Conservation (phyloP, 108 stramenopile species). For the Nitzschia putrida region DNA sequence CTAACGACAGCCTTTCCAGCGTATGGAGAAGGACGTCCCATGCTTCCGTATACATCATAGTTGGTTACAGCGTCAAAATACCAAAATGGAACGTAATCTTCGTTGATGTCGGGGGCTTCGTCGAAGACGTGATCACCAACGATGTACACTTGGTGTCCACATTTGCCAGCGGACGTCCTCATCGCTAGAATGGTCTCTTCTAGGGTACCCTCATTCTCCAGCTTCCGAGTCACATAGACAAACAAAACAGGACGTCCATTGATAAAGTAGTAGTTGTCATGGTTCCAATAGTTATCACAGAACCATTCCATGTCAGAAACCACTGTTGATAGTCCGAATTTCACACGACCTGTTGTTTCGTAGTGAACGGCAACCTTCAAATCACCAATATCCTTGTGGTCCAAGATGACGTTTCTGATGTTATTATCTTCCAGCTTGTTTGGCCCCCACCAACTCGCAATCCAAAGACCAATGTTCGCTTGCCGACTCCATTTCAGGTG, state of each 20-base stretch:
- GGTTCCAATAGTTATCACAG: constrained; percentile 43
- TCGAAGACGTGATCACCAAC: constrained; percentile 49
- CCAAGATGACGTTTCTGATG: constrained; percentile 41
- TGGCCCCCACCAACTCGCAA: constrained; percentile 56
- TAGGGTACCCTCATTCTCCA: constrained; percentile 21
- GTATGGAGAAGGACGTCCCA: constrained; percentile 19
- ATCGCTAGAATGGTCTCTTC: constrained; percentile 26
- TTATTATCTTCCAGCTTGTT: constrained; percentile 26
- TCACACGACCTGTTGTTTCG: constrained; percentile 36
- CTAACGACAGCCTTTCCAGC: constrained; percentile 25
- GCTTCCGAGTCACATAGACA: constrained; percentile 40
- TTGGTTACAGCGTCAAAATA: constrained; percentile 53
- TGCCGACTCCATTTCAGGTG: constrained; percentile 52
- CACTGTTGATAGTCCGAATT: neutral
- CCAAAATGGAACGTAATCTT: constrained; percentile 23
- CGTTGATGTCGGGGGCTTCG: constrained; percentile 15
- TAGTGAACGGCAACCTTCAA: constrained; percentile 48
- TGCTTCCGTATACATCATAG: constrained; percentile 52
- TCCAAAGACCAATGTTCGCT: constrained; percentile 52
- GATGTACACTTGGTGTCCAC: constrained; percentile 40
- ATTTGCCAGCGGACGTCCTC: constrained; percentile 26
- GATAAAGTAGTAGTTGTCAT: constrained; percentile 51
- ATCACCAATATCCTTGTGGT: constrained; percentile 29
- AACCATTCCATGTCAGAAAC: constrained; percentile 29
- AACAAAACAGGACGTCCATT: constrained; percentile 47